Evolutionary conservation across 352 stramenopile species (phyloP), one percentile per base, ranked within the genome.

Genomic region (Pythium biforme): DNA sequence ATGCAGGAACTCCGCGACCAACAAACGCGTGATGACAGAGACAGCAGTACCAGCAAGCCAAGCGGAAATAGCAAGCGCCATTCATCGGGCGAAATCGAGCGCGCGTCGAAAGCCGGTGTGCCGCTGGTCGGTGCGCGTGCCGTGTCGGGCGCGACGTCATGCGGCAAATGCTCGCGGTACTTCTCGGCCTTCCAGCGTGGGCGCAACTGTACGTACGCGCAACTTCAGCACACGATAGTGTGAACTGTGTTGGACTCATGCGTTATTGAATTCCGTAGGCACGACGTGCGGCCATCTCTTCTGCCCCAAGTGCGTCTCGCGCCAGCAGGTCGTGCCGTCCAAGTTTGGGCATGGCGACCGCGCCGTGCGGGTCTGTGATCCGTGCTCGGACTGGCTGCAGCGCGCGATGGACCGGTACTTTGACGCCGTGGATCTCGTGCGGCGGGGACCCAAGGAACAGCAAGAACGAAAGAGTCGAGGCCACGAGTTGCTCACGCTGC

Each of bases 101-200:
- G 49, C 0, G 15, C 29, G 19, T 26, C 27, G n/a, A 43, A 52
- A n/a, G 20, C 45, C 1, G 81, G 81, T 17, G 60, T 85, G 11
- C 83, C 83, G 4, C 59, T 72, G 14, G 68, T 81, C 31, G 62
- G 59, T n/a, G 83, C 81, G 10, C 72, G 62, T 1, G 25, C 61
- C 11, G 64, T 73, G 15, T 61, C 40, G 9, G 34, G 49, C 22
- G 76, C 76, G 25, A 56, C 74, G 15, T 64, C 75, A 3, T 92
- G 83, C 51, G 69, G 39, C 29, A 71, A 74, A 33, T 92, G 83
- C 62, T 65, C 59, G 26, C 85, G 85, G 40, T 90, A 74, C 27
- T 90, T 92, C 57, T 83, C 76, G 34, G 69, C 83, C 5, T 92
- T 92, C 59, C 74, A 90, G 52, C 83, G 83, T 26, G 83, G 77